Evolutionary conservation across 176 grass and related monocot species (phyloP).

Genomic region (Typha latifolia): DNA sequence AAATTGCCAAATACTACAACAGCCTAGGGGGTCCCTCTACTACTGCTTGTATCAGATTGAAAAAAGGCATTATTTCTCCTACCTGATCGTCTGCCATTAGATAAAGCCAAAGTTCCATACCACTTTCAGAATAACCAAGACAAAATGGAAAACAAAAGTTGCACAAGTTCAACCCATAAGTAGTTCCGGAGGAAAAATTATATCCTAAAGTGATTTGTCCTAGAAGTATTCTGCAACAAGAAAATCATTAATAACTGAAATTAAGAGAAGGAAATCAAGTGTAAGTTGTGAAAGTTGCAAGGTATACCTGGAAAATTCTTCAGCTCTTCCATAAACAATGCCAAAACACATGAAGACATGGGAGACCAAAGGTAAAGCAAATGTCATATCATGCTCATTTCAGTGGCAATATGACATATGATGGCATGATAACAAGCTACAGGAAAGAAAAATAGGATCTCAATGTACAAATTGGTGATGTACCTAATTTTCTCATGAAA

Average conservation of each 20-base stretch:
- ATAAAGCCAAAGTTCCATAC: background rate
- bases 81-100: background rate
- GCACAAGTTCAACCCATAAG: background rate
- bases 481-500: constrained; percentile 96
- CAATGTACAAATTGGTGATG: constrained; percentile 9
- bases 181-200: background rate
- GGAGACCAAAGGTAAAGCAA: background rate
- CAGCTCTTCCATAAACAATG: constrained; percentile 36
- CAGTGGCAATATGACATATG: background rate
- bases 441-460: constrained; percentile 20
- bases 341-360: background rate
- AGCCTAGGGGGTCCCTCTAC: too few relatives aligned
- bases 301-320: constrained; percentile 73
- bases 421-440: constrained; percentile 8
- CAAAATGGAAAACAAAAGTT: background rate
- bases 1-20: too few relatives aligned
- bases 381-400: background rate
- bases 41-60: too few relatives aligned
- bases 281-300: constrained; percentile 7
- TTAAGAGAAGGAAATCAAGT: constrained; percentile 2
- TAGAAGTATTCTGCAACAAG: background rate
- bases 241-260: background rate
- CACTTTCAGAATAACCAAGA: background rate
- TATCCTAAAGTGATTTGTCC: background rate
- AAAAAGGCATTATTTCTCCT: background rate